Percentiles rank a stretch among this genome's conserved stretches.
Evolutionary conservation across 2,329 filamentous ascomycete genomes (phyloP).

Genomic region (Colletotrichum cordylinicola): DNA sequence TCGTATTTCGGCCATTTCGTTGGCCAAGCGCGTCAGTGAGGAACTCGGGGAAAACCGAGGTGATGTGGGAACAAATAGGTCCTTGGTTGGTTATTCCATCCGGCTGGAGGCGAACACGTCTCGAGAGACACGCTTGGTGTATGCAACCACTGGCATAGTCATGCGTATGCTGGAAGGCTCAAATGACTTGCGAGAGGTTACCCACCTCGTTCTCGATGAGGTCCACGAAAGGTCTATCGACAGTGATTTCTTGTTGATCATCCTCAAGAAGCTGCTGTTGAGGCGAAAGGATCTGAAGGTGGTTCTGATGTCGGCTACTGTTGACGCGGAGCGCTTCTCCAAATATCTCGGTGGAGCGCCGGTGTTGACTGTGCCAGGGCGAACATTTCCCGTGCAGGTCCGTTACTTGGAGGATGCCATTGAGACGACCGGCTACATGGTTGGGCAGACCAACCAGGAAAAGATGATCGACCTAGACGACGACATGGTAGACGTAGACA

Average conservation of each 20-base stretch:
- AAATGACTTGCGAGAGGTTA: slow-evolving; percentile 85
- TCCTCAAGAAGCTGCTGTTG: slow-evolving; percentile 81
- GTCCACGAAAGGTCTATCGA: slow-evolving; percentile 97
- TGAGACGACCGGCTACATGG: slow-evolving; percentile 80
- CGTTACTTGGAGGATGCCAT: slow-evolving; percentile 92
- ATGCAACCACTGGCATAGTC: slow-evolving; percentile 91
- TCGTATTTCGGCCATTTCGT: slow-evolving; percentile 93
- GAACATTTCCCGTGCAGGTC: slow-evolving; percentile 91
- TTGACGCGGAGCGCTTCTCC: slow-evolving; percentile 91
- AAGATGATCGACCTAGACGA: slow-evolving; percentile 70
- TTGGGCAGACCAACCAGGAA: slow-evolving; percentile 47
- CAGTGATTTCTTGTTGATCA: slow-evolving; percentile 93
- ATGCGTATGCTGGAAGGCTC: slow-evolving; percentile 95
- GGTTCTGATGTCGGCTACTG: slow-evolving; percentile 95
- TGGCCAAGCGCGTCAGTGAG: slow-evolving; percentile 91
- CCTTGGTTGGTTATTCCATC: slow-evolving; percentile 93
- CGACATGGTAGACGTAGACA: slow-evolving; percentile 57
- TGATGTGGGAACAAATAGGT: slow-evolving; percentile 82
- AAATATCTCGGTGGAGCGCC: slow-evolving; percentile 86
- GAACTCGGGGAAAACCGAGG: slow-evolving; percentile 86
- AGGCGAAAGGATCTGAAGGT: slow-evolving; percentile 86
- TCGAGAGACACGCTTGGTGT: slow-evolving; percentile 83
- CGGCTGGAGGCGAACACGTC: slow-evolving; percentile 88
- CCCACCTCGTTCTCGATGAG: slow-evolving; percentile 95
- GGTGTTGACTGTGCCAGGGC: slow-evolving; percentile 87